Percentiles rank a stretch among this genome's conserved stretches.
phyloP scores from a whole-genome alignment of 768 basidiomycete species.

The Boletales sp. region DNA sequence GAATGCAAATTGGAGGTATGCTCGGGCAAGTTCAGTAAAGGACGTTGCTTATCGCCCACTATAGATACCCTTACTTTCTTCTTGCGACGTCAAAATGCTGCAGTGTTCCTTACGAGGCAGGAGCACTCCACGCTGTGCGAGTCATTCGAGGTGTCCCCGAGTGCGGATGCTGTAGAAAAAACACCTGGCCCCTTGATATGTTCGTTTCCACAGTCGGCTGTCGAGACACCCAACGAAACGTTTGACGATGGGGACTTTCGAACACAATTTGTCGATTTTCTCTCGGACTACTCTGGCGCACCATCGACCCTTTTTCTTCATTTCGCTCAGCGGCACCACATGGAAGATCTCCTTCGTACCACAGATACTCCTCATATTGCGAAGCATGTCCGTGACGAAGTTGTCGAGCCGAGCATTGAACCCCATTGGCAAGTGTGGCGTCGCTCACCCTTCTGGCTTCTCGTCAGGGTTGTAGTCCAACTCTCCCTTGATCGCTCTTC shows the following conservation, averaged over 20 bases:
- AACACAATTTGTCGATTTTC: slow-evolving; percentile 17
- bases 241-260: slow-evolving; percentile 12
- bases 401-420: not conserved
- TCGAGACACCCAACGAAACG: too few relatives aligned
- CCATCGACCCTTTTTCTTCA: not conserved
- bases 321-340: slow-evolving; percentile 21
- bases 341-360: slow-evolving; percentile 3
- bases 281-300: slow-evolving; percentile 13
- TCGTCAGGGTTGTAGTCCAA: slow-evolving; percentile 29
- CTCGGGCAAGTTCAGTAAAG: not conserved
- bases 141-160: slow-evolving; percentile 41
- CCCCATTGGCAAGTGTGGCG: slow-evolving; percentile 26
- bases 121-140: slow-evolving; percentile 32
- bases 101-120: slow-evolving; percentile 32
- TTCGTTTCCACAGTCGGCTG: slow-evolving; percentile 20
- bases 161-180: not conserved
- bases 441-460: slow-evolving; percentile 33
- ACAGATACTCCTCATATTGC: slow-evolving; percentile 15
- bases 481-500: slow-evolving; percentile 10
- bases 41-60: not conserved
- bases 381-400: slow-evolving; percentile 20
- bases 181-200: too few relatives aligned
- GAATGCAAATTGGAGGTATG: slow-evolving; percentile 1
- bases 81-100: slow-evolving; percentile 43
- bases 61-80: slow-evolving; percentile 37